These are phyloP conservation scores for Tolypocladium capitatum DNA, from an alignment of 2,329 filamentous ascomycete genomes.

Conservation along the genomic window DNA sequence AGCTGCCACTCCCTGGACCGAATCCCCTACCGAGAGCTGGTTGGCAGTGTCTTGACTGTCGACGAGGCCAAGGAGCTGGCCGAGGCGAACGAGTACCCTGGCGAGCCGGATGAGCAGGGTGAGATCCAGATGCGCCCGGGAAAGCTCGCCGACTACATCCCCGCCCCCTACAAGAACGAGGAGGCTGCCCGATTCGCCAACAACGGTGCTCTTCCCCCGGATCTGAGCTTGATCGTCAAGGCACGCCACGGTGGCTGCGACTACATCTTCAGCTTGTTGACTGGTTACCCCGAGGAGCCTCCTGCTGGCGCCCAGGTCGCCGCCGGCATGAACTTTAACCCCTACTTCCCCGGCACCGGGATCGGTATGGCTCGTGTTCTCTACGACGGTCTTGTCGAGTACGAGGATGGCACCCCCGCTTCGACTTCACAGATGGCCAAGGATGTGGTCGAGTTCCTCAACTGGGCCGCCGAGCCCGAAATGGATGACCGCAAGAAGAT, in stretches of 20 bases:
- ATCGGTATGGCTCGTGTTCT: slow-evolving; percentile 98
- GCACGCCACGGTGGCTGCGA: slow-evolving; percentile 93
- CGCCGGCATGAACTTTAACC: slow-evolving; percentile 97
- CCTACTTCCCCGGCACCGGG: slow-evolving; percentile 97
- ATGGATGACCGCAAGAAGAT: slow-evolving; percentile 99
- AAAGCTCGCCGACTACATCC: slow-evolving; percentile 97
- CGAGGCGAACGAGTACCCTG: slow-evolving; percentile 97
- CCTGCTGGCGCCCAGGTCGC: slow-evolving; percentile 78
- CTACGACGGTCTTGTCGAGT: slow-evolving; percentile 94
- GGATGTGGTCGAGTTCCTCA: slow-evolving; percentile 96
- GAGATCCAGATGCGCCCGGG: slow-evolving; percentile 97
- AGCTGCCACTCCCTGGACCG: slow-evolving; percentile 94
- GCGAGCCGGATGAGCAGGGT: slow-evolving; percentile 93
- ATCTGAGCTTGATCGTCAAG: slow-evolving; percentile 97
- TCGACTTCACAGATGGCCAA: slow-evolving; percentile 99
- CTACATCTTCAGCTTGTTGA: slow-evolving; percentile 96
- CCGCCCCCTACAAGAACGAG: slow-evolving; percentile 94
- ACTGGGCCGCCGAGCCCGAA: slow-evolving; percentile 98
- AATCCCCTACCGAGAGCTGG: slow-evolving; percentile 84
- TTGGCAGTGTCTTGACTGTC: slow-evolving; percentile 85
- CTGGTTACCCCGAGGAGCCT: slow-evolving; percentile 92
- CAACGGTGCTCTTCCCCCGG: slow-evolving; percentile 92
- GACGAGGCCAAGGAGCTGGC: slow-evolving; percentile 96
- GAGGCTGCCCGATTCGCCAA: slow-evolving; percentile 96
- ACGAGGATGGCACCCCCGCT: slow-evolving; percentile 90